Evolutionary conservation across 352 stramenopile species (phyloP).

Genomic region (Phytopythium kandeliae): DNA sequence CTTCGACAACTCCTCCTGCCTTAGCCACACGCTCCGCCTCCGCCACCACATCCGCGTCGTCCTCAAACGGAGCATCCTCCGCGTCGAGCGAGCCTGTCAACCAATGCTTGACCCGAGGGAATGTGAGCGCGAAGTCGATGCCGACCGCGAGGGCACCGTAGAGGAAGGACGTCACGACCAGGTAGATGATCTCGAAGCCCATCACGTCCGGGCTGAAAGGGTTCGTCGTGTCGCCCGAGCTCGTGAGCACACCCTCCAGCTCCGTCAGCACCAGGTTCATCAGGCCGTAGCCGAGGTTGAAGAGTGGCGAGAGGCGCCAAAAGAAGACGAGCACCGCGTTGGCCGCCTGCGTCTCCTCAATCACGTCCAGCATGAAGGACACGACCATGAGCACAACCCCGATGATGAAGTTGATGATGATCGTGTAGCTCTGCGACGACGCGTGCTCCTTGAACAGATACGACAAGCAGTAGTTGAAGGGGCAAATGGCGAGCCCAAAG

Average conservation of each 20-base stretch:
- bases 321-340: conserved; percentile 51
- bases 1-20: conserved; percentile 6
- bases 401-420: conserved; percentile 58
- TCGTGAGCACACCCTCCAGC: conserved; percentile 12
- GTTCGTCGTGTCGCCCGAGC: conserved; percentile 9
- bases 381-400: conserved; percentile 52
- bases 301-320: conserved; percentile 57
- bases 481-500: conserved; percentile 52
- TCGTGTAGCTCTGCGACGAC: conserved; percentile 45
- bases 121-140: conserved; percentile 57
- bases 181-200: conserved; percentile 47
- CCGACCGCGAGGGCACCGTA: conserved; percentile 34
- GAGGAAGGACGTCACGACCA: conserved; percentile 32
- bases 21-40: conserved; percentile 28
- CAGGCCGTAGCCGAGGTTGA: conserved; percentile 41
- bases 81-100: conserved; percentile 27
- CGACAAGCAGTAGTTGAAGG: conserved; percentile 52
- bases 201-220: conserved; percentile 42
- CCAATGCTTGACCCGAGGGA: conserved; percentile 43
- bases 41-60: conserved; percentile 36
- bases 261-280: conserved; percentile 26
- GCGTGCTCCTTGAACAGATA: conserved; percentile 50
- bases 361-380: conserved; percentile 38
- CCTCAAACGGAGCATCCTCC: conserved; percentile 32
- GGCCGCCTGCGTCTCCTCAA: conserved; percentile 11